A percentile compares a stretch with the other conserved stretches of the same genome.
Evolutionary conservation across 108 stramenopile species (phyloP).

Genomic region (Cyclotella kingstonii): DNA sequence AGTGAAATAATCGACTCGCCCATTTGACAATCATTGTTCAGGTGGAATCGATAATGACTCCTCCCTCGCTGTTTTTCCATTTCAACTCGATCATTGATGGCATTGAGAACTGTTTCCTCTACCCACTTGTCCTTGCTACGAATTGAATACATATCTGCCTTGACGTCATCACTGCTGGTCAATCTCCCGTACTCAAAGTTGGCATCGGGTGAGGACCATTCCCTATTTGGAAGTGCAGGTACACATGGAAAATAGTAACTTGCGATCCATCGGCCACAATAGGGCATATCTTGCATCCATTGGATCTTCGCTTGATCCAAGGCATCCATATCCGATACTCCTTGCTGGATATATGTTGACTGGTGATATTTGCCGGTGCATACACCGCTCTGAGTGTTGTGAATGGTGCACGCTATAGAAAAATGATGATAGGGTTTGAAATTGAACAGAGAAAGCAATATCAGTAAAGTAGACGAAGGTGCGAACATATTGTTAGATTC

Average conservation of each 20-base stretch:
- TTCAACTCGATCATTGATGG: conserved; percentile 28
- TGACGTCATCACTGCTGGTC: not conserved
- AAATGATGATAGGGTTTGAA: not conserved
- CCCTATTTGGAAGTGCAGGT: conserved; percentile 9
- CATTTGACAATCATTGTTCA: conserved; percentile 43
- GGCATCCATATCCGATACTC: conserved; percentile 1
- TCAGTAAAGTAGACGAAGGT: not conserved
- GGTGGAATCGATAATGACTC: conserved; percentile 17
- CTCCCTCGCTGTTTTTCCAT: conserved; percentile 21
- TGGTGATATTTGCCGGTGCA: conserved; percentile 38
- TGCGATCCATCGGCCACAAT: conserved; percentile 33
- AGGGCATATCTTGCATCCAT: conserved; percentile 33
- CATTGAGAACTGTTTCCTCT: conserved; percentile 12
- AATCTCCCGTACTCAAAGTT: conserved; percentile 33
- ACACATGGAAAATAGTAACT: conserved; percentile 35
- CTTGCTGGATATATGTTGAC: conserved; percentile 9
- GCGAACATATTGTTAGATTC: too few species aligned
- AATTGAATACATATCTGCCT: conserved; percentile 10
- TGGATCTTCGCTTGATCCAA: conserved; percentile 9
- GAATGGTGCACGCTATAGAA: conserved; percentile 26
- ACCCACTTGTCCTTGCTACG: conserved; percentile 40
- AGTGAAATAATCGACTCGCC: too few species aligned
- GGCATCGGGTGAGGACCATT: conserved; percentile 14
- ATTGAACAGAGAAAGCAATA: not conserved
- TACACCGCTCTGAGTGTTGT: conserved; percentile 30